Evolutionary conservation across 2,329 filamentous ascomycete genomes (phyloP).

Genomic region (Berkeleyomyces rouxiae): DNA sequence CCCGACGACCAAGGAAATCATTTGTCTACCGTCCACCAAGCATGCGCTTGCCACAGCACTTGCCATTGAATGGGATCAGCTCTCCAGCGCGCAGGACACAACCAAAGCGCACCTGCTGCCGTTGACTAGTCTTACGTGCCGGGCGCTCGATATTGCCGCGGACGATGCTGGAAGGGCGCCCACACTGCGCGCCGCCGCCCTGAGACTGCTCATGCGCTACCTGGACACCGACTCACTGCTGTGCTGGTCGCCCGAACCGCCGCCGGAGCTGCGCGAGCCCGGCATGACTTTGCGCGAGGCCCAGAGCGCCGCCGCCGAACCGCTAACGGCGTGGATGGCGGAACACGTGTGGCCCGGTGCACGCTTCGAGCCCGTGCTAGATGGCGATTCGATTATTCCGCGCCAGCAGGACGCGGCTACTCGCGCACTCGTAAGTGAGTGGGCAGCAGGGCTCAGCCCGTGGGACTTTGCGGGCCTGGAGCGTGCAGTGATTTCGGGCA

Average conservation of each 20-base stretch:
- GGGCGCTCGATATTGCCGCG: conserved; percentile 62
- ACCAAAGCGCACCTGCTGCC: conserved; percentile 78
- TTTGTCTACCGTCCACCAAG: conserved; percentile 60
- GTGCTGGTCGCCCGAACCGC: conserved; percentile 58
- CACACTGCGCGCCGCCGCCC: conserved; percentile 47
- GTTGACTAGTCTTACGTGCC: conserved; percentile 67
- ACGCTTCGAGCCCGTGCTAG: conserved; percentile 63
- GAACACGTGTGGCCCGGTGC: conserved; percentile 70
- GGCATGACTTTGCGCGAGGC: conserved; percentile 45
- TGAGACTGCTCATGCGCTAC: conserved; percentile 61
- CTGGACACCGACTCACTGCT: conserved; percentile 83
- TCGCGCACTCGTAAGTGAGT: conserved; percentile 58
- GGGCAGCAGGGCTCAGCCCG: conserved; percentile 53
- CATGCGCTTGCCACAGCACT: conserved; percentile 69
- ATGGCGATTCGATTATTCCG: conserved; percentile 59
- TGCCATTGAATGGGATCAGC: conserved; percentile 82
- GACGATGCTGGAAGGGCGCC: conserved; percentile 37
- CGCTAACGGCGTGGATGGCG: conserved; percentile 55
- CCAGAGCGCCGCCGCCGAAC: conserved; percentile 52
- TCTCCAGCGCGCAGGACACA: conserved; percentile 68
- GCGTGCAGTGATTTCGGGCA: conserved; percentile 65
- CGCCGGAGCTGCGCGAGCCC: conserved; percentile 25
- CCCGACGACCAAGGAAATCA: conserved; percentile 50
- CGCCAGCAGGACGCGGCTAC: conserved; percentile 56
- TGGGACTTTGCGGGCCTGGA: conserved; percentile 83